These are phyloP conservation scores for Pinus tabuliformis DNA, from an alignment of 75 land plant species.

Conservation along the genomic window DNA sequence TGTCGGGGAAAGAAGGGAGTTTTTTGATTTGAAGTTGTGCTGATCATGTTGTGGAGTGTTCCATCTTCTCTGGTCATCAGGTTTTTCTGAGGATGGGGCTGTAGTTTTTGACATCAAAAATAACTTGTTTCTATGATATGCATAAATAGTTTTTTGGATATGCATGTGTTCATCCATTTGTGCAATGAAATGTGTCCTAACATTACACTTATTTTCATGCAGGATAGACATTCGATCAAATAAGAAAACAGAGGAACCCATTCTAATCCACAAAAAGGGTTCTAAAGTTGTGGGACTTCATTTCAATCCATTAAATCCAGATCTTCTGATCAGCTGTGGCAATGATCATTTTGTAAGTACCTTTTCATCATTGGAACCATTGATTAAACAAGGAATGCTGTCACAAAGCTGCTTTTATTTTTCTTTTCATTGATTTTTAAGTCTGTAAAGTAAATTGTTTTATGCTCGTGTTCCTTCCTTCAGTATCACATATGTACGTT, in stretches of 20 bases:
- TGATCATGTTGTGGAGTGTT: not conserved
- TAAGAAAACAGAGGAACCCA: constrained; percentile 43
- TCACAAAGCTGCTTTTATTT: not conserved
- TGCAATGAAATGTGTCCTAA: not conserved
- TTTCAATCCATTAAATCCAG: constrained; percentile 83
- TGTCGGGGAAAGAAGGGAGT: too few relatives aligned
- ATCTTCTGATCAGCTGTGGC: constrained; percentile 87
- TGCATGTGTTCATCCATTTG: not conserved
- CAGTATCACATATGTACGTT: not conserved
- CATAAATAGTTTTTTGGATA: not conserved
- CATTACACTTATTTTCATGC: not conserved
- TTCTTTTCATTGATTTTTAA: not conserved
- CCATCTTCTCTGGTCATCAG: not conserved
- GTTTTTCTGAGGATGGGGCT: not conserved
- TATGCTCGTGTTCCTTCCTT: not conserved
- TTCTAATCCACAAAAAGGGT: constrained; percentile 89
- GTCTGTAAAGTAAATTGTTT: not conserved
- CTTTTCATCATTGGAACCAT: not conserved
- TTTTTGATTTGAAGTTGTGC: not conserved
- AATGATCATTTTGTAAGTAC: constrained; percentile 92
- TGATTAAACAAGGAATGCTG: not conserved
- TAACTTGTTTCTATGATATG: not conserved
- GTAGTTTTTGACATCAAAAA: not conserved
- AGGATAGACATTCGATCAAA: constrained; percentile 81
- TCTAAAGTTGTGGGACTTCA: constrained; percentile 91